Conservation (phyloP, 805 yeast species). For the Metschnikowia borealis region DNA sequence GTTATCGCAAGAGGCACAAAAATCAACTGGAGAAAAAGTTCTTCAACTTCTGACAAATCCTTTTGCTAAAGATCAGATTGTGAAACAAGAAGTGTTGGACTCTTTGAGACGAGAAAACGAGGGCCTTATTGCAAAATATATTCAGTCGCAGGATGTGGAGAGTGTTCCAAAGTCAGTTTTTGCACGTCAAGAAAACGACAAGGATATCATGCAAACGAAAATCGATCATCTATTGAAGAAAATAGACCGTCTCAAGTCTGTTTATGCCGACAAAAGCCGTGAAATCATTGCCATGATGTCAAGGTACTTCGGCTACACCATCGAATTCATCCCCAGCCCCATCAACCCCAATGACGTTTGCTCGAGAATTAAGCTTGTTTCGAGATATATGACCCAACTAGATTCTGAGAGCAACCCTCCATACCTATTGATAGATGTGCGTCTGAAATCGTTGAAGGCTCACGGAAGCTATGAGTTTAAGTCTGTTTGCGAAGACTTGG, state of each 20-base stretch:
- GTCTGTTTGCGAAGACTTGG: constrained; percentile 43
- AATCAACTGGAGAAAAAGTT: constrained; percentile 36
- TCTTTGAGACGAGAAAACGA: constrained; percentile 56
- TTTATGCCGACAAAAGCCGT: constrained; percentile 60
- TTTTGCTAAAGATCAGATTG: constrained; percentile 53
- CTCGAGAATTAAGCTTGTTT: constrained; percentile 53
- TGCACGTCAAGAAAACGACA: constrained; percentile 57
- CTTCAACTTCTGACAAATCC: constrained; percentile 69
- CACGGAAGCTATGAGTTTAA: constrained; percentile 39
- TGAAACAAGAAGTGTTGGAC: constrained; percentile 50
- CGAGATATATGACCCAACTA: constrained; percentile 31
- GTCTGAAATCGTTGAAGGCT: constrained; percentile 52
- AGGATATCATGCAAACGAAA: constrained; percentile 43
- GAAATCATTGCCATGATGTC: constrained; percentile 68
- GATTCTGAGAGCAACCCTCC: constrained; percentile 23
- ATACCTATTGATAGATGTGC: constrained; percentile 55
- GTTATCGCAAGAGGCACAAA: constrained; percentile 18
- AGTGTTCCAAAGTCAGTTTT: constrained; percentile 59
- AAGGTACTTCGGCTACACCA: constrained; percentile 64
- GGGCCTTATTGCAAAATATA: constrained; percentile 39
- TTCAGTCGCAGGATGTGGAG: constrained; percentile 19
- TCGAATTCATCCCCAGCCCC: constrained; percentile 57
- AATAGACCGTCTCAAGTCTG: constrained; percentile 49
- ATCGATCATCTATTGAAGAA: constrained; percentile 50
- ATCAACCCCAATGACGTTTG: constrained; percentile 43